phyloP scores from a whole-genome alignment of 192 early-diverging fungal genomes.

The Cladochytrium replicatum region DNA sequence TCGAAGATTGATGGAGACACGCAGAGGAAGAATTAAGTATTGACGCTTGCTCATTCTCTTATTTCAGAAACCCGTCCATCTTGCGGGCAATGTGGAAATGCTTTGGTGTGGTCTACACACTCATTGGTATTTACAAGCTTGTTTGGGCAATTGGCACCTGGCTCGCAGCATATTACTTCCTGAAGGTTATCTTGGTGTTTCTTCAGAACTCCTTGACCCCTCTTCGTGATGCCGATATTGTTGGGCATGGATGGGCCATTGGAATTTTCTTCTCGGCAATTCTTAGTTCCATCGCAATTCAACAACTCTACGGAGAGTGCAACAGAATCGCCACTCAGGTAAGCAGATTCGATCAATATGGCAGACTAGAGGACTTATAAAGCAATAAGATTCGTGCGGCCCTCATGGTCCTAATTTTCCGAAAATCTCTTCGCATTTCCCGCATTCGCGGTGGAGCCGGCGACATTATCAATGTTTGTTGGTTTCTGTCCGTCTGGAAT shows the following conservation, averaged over 20 bases:
- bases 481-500: slow-evolving; percentile 6
- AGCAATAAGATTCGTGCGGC: slow-evolving; percentile 38
- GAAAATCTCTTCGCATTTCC: slow-evolving; percentile 51
- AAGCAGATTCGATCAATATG: neutral
- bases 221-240: too few species aligned
- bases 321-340: slow-evolving; percentile 25
- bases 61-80: slow-evolving; percentile 42
- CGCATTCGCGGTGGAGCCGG: slow-evolving; percentile 47
- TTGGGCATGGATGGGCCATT: slow-evolving; percentile 46
- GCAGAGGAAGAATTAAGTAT: too few species aligned
- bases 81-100: slow-evolving; percentile 34
- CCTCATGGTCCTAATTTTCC: slow-evolving; percentile 52
- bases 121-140: slow-evolving; percentile 49
- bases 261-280: slow-evolving; percentile 42
- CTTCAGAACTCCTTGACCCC: slow-evolving; percentile 8
- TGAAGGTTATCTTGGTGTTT: slow-evolving; percentile 12
- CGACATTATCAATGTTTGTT: slow-evolving; percentile 36
- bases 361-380: neutral
- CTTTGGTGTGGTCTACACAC: slow-evolving; percentile 42
- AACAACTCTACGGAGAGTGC: slow-evolving; percentile 35
- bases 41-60: too few species aligned
- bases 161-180: slow-evolving; percentile 46
- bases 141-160: slow-evolving; percentile 54
- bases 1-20: too few species aligned
- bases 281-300: slow-evolving; percentile 24